Base-by-base conservation (phyloP, 2,329 filamentous ascomycete genomes). In the Colletotrichum kahawae region DNA sequence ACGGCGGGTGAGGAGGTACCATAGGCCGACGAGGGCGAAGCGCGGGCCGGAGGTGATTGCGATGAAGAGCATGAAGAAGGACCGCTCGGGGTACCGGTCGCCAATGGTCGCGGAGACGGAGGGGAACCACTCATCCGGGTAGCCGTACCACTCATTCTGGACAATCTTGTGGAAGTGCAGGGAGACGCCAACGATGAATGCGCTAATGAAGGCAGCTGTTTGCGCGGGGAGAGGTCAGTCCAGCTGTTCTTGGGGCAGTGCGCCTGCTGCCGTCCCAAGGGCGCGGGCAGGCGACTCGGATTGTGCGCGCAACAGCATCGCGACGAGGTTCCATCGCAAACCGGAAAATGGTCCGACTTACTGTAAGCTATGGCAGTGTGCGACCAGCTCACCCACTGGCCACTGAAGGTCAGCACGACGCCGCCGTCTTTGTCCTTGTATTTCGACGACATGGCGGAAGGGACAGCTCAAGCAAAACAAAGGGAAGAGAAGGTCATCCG, bases 81-180 rank as follows among this genome's bases (percentile, higher is more conserved):
- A 98, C 75, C 97, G 93, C 86, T 99, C 97, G 68, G 97, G 97
- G 82, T 98, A 98, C 78, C 96, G 93, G 85, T 99, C 97, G 83
- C 97, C 97, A 86, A 99, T 99, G 43, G 97, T 98, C 54, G 97
- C 93, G 34, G 96, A 98, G 27, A 98, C 96, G 57, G 96, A 98
- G 74, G 96, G 96, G 82, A 98, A 98, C 96, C 96, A 98, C 88
- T 98, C 96, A 79, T 98, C 89, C 2, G 96, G 96, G 82, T 97
- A 98, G 79, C 95, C 95, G 84, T 95, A 98, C 87, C 96, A 94
- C 85, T 99, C 95, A 85, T 99, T 99, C 85, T 98, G 90, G 71
- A 99, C 97, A 79, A 99, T 99, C 88, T 99, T 99, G 82, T 94
- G 91, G 87, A 97, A 98, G 86, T 99, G 97, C 64, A 99, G 90